Percentiles rank a stretch among this genome's conserved stretches.
phyloP scores from a whole-genome alignment of 306 rosid species.

The Lathyrus oleraceus region DNA sequence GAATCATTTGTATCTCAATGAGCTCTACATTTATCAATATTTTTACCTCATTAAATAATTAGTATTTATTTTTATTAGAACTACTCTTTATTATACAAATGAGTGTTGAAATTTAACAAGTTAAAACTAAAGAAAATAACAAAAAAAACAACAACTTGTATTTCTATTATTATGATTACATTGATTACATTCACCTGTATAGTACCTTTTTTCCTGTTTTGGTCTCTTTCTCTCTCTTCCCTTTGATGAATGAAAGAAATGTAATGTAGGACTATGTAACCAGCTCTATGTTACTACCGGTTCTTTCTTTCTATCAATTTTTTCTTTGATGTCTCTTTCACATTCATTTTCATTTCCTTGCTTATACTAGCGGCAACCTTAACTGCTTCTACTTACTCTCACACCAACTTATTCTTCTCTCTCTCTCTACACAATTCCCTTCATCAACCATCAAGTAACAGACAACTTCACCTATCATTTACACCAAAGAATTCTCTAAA shows the following conservation, averaged over 20 bases:
- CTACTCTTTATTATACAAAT: no score
- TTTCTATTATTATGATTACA: background rate
- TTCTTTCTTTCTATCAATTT: conserved; percentile 19
- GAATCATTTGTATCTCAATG: no score
- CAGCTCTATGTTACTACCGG: conserved; percentile 4
- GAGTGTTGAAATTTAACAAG: no score
- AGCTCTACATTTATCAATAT: no score
- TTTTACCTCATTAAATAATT: no score
- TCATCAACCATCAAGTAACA: conserved; percentile 56
- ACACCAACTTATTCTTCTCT: conserved; percentile 41
- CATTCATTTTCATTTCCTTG: conserved; percentile 38
- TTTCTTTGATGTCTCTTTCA: conserved; percentile 39
- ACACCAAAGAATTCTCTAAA: conserved; percentile 56
- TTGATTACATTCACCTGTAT: conserved; percentile 5
- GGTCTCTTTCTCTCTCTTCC: background rate
- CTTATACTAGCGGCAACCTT: conserved; percentile 76
- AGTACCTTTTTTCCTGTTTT: conserved; percentile 16
- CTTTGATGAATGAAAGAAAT: conserved; percentile 14
- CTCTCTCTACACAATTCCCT: conserved; percentile 49
- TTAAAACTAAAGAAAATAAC: no score
- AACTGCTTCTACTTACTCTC: conserved; percentile 34
- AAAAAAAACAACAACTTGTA: no score
- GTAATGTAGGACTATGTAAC: conserved; percentile 10
- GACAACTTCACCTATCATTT: conserved; percentile 49
- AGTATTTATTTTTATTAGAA: no score